These are phyloP conservation scores for Colletotrichum viniferum DNA, from an alignment of 2,329 filamentous ascomycete species.

Conservation along the genomic window DNA sequence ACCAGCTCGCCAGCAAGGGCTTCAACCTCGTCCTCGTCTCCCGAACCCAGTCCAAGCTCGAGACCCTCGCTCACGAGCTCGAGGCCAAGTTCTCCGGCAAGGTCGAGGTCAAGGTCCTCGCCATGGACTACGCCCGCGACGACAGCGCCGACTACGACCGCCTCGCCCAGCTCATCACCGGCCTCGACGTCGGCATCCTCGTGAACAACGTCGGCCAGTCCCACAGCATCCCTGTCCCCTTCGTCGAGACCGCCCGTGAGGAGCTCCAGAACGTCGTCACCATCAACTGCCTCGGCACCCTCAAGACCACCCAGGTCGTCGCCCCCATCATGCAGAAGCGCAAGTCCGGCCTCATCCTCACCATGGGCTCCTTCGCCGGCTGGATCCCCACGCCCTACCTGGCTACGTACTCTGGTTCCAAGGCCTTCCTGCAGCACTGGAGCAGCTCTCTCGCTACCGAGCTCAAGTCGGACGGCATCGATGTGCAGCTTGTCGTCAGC, in stretches of 20 bases:
- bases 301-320: constrained; percentile 85
- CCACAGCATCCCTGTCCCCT: constrained; percentile 90
- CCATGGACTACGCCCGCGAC: constrained; percentile 91
- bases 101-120: constrained; percentile 76
- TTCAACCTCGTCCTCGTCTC: constrained; percentile 97
- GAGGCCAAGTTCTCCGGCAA: constrained; percentile 67
- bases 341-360: constrained; percentile 81
- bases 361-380: constrained; percentile 96
- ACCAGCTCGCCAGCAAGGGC: constrained; percentile 86
- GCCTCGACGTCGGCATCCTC: constrained; percentile 82
- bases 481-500: constrained; percentile 89
- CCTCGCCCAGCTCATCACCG: constrained; percentile 70
- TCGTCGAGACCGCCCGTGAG: constrained; percentile 76
- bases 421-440: constrained; percentile 98
- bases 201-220: constrained; percentile 98
- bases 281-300: constrained; percentile 91
- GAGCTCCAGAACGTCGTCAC: constrained; percentile 91
- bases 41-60: constrained; percentile 91
- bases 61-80: constrained; percentile 77
- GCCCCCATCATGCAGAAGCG: constrained; percentile 84
- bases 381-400: constrained; percentile 90
- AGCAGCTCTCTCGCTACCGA: constrained; percentile 85
- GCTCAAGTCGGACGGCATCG: constrained; percentile 78
- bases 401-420: constrained; percentile 96
- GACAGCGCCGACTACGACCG: constrained; percentile 79